Percentiles rank a stretch among this genome's conserved stretches.
These are phyloP conservation scores for Venturia effusa DNA, from an alignment of 2,329 filamentous ascomycete species.

Conservation along the genomic window DNA sequence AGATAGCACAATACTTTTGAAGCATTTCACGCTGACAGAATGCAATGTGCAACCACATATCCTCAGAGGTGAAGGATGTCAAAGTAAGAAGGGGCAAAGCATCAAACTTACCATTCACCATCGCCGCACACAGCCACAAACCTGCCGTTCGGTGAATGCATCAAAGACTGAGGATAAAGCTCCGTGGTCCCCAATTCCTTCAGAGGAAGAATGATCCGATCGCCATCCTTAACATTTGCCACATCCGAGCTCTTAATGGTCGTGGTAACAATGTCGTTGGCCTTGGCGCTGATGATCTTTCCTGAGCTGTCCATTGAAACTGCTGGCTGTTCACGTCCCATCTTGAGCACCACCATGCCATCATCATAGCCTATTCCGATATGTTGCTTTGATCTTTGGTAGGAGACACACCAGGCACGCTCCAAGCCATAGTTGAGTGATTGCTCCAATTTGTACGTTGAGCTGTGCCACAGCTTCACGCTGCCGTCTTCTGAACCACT, in stretches of 20 bases:
- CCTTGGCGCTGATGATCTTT: constrained; percentile 91
- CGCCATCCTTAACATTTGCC: constrained; percentile 59
- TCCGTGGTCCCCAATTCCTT: constrained; percentile 96
- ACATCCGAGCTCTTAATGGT: not conserved
- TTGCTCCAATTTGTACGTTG: constrained; percentile 92
- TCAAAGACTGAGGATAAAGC: constrained; percentile 87
- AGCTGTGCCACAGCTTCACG: constrained; percentile 97
- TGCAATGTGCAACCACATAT: not conserved
- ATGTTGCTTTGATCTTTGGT: constrained; percentile 88
- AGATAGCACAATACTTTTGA: too few species aligned
- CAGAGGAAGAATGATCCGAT: constrained; percentile 72
- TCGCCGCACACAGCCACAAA: constrained; percentile 88
- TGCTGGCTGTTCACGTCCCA: constrained; percentile 92
- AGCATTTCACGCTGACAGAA: too few species aligned
- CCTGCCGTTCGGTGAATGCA: constrained; percentile 91
- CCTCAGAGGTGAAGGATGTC: not conserved
- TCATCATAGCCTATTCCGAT: constrained; percentile 96
- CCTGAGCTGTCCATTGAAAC: constrained; percentile 95
- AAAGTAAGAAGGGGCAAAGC: not conserved
- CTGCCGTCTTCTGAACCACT: constrained; percentile 97
- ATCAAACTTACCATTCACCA: constrained; percentile 58
- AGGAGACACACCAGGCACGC: constrained; percentile 93
- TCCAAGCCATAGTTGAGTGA: constrained; percentile 93
- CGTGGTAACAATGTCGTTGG: constrained; percentile 4
- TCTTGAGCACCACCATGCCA: constrained; percentile 93